Conservation (phyloP, 805 yeast genomes). For the Dipodascopsis uninucleata region DNA sequence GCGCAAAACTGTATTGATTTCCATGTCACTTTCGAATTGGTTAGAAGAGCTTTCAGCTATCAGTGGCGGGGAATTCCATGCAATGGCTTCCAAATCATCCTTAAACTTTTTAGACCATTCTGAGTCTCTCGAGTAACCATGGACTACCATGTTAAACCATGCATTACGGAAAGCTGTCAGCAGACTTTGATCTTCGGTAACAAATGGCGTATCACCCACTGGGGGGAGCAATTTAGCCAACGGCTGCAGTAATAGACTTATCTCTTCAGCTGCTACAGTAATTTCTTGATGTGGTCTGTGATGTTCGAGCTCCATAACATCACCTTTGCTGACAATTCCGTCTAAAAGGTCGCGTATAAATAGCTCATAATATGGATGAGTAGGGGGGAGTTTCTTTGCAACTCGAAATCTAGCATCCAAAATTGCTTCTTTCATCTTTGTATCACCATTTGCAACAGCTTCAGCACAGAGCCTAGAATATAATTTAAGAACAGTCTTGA, state of each 20-base stretch:
- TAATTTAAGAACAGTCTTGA: constrained; percentile 56
- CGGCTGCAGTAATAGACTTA: constrained; percentile 65
- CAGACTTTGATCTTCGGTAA: constrained; percentile 45
- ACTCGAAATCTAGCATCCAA: constrained; percentile 49
- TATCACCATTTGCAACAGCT: constrained; percentile 45
- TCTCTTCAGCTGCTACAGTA: constrained; percentile 53
- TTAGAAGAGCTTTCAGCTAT: constrained; percentile 78
- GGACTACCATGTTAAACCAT: constrained; percentile 92
- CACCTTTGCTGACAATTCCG: constrained; percentile 72
- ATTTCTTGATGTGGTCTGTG: constrained; percentile 58
- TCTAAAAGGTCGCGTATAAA: constrained; percentile 66
- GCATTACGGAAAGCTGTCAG: constrained; percentile 71
- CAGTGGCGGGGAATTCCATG: constrained; percentile 81
- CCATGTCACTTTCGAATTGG: constrained; percentile 86
- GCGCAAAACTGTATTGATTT: constrained; percentile 82
- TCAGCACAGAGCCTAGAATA: constrained; percentile 49
- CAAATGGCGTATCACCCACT: constrained; percentile 45
- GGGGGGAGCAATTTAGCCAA: constrained; percentile 71
- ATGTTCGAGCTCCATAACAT: constrained; percentile 67
- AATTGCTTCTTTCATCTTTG: constrained; percentile 36
- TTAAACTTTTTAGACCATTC: constrained; percentile 48
- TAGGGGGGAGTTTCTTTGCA: constrained; percentile 34
- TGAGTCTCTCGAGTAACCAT: constrained; percentile 72
- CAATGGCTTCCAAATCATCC: constrained; percentile 60
- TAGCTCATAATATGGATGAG: constrained; percentile 48